Evolutionary conservation across 108 stramenopile genomes (phyloP), one percentile per base, ranked within the genome.

Genomic region (Cyclotella choctawhatcheeana): DNA sequence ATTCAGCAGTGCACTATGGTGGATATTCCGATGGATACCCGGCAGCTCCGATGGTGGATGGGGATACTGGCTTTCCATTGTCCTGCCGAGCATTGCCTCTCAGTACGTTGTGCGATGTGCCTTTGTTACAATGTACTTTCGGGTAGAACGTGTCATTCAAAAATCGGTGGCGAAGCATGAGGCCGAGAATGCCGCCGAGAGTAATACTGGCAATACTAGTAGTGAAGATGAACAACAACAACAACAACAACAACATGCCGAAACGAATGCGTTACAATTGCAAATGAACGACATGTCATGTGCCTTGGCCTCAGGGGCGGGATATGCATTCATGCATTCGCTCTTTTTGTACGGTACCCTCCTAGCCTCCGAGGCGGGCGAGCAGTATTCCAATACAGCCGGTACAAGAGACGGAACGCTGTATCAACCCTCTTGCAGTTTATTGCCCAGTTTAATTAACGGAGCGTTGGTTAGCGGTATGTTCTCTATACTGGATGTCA

Each of bases 311-410:
- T 89, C 93, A 18, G 93, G 93, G 5, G 73, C 73, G n/a, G 93
- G 93, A 3, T 94, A 88, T 58, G 91, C 85, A 34, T 81, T 89
- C 4, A 75, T 94, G 63, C 93, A 94, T 69, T 84, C 89, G 33
- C 72, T 94, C 43, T 71, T 94, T 56, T 58, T 92, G 30, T 94
- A 88, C 53, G 91, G 93, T 7, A 86, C 90, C 30, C 68, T 94
- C 10, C 45, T 92, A 50, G 91, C 93, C 0, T 85, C 83, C 53
- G 88, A 94, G 76, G 54, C 82, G 40, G 61, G 69, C 13, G 81
- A 77, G 31, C 16, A 20, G 0, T 63, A 64, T 7, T 70, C 61
- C 24, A 27, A 58, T 17, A 63, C 27, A 18, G 50, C 43, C 29
- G 67, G 58, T 16, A 77, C 73, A 17, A 77, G 83, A 65, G 68